These are phyloP conservation scores for Candida insectalens DNA, from an alignment of 805 yeast species.

Conservation along the genomic window DNA sequence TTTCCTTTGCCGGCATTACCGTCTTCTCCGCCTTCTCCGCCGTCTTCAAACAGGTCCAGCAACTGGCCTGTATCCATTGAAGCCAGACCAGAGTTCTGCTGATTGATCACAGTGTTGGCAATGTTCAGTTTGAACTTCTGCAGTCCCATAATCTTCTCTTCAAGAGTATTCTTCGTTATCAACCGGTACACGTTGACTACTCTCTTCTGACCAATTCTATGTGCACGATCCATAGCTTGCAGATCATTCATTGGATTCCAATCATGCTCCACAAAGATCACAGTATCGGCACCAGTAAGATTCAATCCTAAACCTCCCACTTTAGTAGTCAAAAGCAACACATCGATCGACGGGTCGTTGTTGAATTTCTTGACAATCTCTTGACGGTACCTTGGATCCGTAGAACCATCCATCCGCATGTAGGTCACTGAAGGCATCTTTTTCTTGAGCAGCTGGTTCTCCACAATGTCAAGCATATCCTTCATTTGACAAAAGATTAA, in stretches of 20 bases:
- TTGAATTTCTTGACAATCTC: constrained; percentile 86
- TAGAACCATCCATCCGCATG: constrained; percentile 89
- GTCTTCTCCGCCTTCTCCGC: constrained; percentile 32
- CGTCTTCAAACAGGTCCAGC: constrained; percentile 78
- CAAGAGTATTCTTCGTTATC: constrained; percentile 87
- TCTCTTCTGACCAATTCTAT: constrained; percentile 93
- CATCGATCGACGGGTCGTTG: constrained; percentile 95
- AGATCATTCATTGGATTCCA: constrained; percentile 99
- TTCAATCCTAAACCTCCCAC: constrained; percentile 99
- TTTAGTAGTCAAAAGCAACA: constrained; percentile 82
- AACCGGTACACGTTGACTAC: constrained; percentile 94
- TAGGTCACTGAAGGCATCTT: constrained; percentile 87
- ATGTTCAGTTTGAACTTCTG: constrained; percentile 96
- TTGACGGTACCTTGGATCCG: constrained; percentile 89
- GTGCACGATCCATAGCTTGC: constrained; percentile 99
- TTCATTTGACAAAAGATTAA: constrained; percentile 92
- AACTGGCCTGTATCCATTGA: constrained; percentile 97
- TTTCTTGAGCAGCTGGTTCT: constrained; percentile 72
- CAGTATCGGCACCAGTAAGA: constrained; percentile 97
- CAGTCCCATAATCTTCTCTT: constrained; percentile 96
- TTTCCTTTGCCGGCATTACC: constrained; percentile 24
- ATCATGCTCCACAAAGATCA: constrained; percentile 97
- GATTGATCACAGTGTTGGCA: constrained; percentile 92
- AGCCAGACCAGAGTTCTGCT: constrained; percentile 90
- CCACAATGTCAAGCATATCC: constrained; percentile 96